Evolutionary conservation across 345 rosid species (phyloP), one percentile per base, ranked within the genome.

Genomic region (Lepidium didymum): DNA sequence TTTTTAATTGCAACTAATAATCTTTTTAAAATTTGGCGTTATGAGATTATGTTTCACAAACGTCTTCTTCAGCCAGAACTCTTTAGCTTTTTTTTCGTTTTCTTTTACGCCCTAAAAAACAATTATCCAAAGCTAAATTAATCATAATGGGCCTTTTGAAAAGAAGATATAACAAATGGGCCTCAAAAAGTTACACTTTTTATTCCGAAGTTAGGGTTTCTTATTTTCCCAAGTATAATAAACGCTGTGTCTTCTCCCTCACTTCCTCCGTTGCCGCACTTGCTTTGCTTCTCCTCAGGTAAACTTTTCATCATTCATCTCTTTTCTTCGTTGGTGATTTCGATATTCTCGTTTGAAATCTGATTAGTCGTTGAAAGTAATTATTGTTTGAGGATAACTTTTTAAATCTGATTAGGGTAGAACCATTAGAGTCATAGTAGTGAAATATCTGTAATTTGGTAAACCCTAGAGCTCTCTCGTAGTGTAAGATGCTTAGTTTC

Each of bases 201-300:
- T 29, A 34, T 0, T 1, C 10, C 3, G 43, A 23, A 38, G 1
- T 37, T 68, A 68, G 72, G 72, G 56, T 68, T 58, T 29, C 33
- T 29, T 29, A 29, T 5, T 50, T 2, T 6, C 12, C 7, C 0
- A 58, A 10, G 50, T 58, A 69, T 58, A 69, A 68, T 58, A 69
- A 68, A 45, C 62, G 34, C 23, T 11, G 21, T 21, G 18, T 18
- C 36, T 43, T 55, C 52, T 43, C 43, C 0, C 7, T 2, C 21
- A 1, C 0, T 0, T 10, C 19, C 55, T n/a, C 59, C 67, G 66
- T 38, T 58, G 74, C 74, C 74, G 74, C 67, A 69, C 67, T 59
- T 69, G 67, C 74, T 69, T 59, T 40, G 60, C 67, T 59, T 59
- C 74, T 59, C 67, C 74, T 69, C 43, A 50, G 74, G 74, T 69